Percentiles rank a stretch among this genome's conserved stretches.
Conservation (phyloP, 441 rosid species). For the Eruca vesicaria region DNA sequence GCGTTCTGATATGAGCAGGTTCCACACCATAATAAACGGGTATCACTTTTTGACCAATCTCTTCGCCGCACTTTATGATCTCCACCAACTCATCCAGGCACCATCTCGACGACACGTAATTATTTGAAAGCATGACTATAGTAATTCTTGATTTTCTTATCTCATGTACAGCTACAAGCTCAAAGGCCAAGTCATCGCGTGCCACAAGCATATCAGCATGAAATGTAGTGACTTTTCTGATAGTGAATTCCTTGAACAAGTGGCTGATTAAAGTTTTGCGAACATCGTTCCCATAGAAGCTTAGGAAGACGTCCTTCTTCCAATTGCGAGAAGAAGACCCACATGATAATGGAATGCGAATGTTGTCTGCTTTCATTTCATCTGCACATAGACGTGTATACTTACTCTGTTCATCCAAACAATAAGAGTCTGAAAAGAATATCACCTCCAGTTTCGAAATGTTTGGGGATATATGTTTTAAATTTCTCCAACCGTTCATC, state of each 20-base stretch:
- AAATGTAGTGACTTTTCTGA: not conserved
- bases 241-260: not conserved
- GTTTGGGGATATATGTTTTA: not conserved
- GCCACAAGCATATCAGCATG: not conserved
- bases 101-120: not conserved
- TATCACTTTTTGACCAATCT: constrained; percentile 3
- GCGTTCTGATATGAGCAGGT: not conserved
- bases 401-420: not conserved
- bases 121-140: not conserved
- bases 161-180: not conserved
- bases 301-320: not conserved
- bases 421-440: not conserved
- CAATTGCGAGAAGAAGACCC: not conserved
- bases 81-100: constrained; percentile 7
- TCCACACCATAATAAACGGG: not conserved
- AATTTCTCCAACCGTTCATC: not conserved
- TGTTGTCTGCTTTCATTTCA: not conserved
- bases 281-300: not conserved
- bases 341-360: not conserved
- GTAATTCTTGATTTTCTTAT: constrained; percentile 1
- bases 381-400: not conserved
- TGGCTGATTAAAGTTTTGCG: not conserved
- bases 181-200: not conserved
- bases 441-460: constrained; percentile 1
- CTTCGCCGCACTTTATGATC: not conserved